phyloP scores from a whole-genome alignment of 495 filamentous ascomycete species.

The Trichoderma orchidacearum region DNA sequence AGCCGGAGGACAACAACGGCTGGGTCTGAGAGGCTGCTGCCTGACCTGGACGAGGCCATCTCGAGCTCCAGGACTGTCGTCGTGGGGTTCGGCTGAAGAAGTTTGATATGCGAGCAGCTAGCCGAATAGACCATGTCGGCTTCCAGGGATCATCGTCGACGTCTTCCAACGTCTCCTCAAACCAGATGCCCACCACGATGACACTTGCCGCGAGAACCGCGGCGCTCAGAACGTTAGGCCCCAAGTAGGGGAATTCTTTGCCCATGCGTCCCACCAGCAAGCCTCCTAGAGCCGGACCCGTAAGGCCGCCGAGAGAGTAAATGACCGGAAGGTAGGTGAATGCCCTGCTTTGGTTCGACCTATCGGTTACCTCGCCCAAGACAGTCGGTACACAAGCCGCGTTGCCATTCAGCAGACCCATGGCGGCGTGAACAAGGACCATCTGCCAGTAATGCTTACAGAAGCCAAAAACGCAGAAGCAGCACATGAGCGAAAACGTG shows the following conservation, averaged over 20 bases:
- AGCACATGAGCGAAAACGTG: constrained; percentile 63
- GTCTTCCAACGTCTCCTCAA: constrained; percentile 81
- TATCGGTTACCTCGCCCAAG: constrained; percentile 87
- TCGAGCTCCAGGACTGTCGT: constrained; percentile 8
- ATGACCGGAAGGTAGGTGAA: constrained; percentile 89
- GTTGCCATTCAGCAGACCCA: constrained; percentile 92
- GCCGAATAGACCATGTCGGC: not conserved
- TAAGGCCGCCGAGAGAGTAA: constrained; percentile 87
- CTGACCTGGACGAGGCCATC: constrained; percentile 8
- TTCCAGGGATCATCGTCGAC: constrained; percentile 25
- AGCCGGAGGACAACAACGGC: not conserved
- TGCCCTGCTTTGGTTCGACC: constrained; percentile 79
- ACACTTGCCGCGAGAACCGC: constrained; percentile 60
- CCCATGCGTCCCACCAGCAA: constrained; percentile 47
- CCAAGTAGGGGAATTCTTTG: constrained; percentile 64
- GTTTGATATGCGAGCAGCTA: not conserved
- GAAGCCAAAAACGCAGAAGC: constrained; percentile 81
- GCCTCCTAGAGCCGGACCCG: constrained; percentile 82
- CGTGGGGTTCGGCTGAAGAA: not conserved
- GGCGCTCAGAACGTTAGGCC: constrained; percentile 68
- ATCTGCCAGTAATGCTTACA: constrained; percentile 72
- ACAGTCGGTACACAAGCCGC: constrained; percentile 76
- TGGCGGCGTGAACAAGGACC: constrained; percentile 68
- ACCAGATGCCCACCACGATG: constrained; percentile 54
- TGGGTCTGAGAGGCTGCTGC: not conserved